phyloP scores from a whole-genome alignment of 352 stramenopile genomes.

The Pythium aquatile region DNA sequence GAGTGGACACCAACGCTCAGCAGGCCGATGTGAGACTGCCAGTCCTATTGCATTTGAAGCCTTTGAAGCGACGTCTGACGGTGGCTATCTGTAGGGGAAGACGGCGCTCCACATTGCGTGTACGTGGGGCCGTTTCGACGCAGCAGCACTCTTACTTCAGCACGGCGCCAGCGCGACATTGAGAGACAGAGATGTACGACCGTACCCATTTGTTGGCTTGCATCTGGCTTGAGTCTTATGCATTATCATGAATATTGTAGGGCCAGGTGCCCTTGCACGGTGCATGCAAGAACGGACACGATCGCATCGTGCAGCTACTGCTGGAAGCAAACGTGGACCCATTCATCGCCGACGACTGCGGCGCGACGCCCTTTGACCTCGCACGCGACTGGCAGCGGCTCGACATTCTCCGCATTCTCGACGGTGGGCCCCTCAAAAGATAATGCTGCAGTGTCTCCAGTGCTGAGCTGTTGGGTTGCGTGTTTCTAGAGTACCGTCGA shows the following conservation, averaged over 20 bases:
- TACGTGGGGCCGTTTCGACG: conserved; percentile 49
- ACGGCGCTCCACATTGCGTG: conserved; percentile 53
- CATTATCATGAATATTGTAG: conserved; percentile 17
- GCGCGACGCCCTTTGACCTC: conserved; percentile 50
- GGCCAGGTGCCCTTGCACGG: conserved; percentile 51
- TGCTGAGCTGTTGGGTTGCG: background rate
- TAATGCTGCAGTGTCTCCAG: background rate
- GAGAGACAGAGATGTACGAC: conserved; percentile 42
- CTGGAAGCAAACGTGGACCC: conserved; percentile 35
- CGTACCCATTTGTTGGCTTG: background rate
- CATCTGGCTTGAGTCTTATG: no score
- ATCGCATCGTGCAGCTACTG: conserved; percentile 40
- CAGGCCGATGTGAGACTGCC: conserved; percentile 37
- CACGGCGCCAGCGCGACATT: conserved; percentile 31
- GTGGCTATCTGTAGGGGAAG: conserved; percentile 34
- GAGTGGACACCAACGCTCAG: conserved; percentile 37
- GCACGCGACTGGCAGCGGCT: conserved; percentile 54
- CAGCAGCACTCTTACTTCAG: conserved; percentile 39
- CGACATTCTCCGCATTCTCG: conserved; percentile 46
- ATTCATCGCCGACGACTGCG: conserved; percentile 51
- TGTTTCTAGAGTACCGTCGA: conserved; percentile 11
- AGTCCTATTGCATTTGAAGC: background rate
- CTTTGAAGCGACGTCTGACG: background rate
- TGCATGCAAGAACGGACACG: conserved; percentile 58
- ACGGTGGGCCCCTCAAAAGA: conserved; percentile 24